A percentile compares a stretch with the other conserved stretches of the same genome.
Conservation (phyloP, 1,139 yeast genomes). For the Eremothecium cymbalariae region DNA sequence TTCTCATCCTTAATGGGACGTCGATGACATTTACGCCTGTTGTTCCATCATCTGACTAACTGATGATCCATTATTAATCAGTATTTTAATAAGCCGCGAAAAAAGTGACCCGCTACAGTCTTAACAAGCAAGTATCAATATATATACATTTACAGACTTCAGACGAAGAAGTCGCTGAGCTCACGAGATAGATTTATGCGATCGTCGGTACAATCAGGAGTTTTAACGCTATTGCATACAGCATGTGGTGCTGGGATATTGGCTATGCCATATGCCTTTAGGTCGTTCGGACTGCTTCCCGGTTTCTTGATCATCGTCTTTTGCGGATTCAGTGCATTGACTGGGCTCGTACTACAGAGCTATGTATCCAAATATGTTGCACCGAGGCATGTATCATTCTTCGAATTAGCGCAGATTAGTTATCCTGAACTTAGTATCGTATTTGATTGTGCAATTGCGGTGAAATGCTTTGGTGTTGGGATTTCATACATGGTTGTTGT, state of each 20-base stretch:
- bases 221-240: slow-evolving; percentile 56
- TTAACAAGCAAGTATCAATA: no score
- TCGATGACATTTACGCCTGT: no score
- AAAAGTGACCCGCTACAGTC: no score
- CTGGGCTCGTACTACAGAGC: slow-evolving; percentile 27
- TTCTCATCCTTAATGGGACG: no score
- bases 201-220: slow-evolving; percentile 32
- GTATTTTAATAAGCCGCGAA: no score
- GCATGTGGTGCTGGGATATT: slow-evolving; percentile 73
- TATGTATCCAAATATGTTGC: slow-evolving; percentile 47
- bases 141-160: no score
- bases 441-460: slow-evolving; percentile 83
- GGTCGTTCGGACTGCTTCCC: slow-evolving; percentile 70
- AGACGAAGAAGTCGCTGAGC: no score
- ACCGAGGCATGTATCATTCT: slow-evolving; percentile 71
- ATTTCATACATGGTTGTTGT: slow-evolving; percentile 66
- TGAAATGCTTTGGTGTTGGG: slow-evolving; percentile 82
- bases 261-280: slow-evolving; percentile 87
- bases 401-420: slow-evolving; percentile 66
- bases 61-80: no score
- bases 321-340: slow-evolving; percentile 32
- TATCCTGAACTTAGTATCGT: slow-evolving; percentile 73
- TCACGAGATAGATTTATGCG: no score
- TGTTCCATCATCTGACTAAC: no score
- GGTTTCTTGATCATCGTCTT: slow-evolving; percentile 60